Evolutionary conservation across 1,139 yeast species (phyloP), one percentile per base, ranked within the genome.

Genomic region (Kurtzmaniella quercitrusa): DNA sequence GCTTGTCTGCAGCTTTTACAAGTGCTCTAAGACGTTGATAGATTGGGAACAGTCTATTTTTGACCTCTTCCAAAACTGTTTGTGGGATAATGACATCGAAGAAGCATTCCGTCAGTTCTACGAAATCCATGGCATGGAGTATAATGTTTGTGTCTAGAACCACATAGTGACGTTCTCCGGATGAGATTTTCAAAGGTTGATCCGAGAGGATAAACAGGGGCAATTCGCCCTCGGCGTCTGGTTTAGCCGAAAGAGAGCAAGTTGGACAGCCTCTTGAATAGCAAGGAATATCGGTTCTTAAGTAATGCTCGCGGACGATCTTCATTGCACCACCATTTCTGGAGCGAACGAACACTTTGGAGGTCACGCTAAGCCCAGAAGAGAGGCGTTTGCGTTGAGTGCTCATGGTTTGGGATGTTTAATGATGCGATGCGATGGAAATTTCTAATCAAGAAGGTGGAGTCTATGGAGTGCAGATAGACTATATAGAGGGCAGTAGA

Each of bases 61-160:
- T 79, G 16, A 91, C 96, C 62, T 94, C 98, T 54, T 94, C 98
- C 38, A 94, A 71, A 1, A 88, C 98, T 2, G 95, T 85, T 61
- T 94, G 98, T 2, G 98, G 96, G 14, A 94, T 68, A 44, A 94
- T 84, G 18, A 91, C 96, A 65, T 94, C 98, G 56, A 77, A 84
- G 57, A 94, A 88, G 45, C 88, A 84, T 38, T 78, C 76, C 33
- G 74, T 73, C 56, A 82, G 84, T 60, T 94, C 99, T 47, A 94
- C 68, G 49, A 93, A 66, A 61, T 93, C 98, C 49, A 94, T 91
- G 6, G 96, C 95, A 58, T 84, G 88, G 46, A 93, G 69, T 2
- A 88, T 85, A 47, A 93, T 84, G 58, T 93, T 91, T 2, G 98
- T 88, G 59, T 94, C 98, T 14, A 93, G 65, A 0, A 94, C 81